Evolutionary conservation across 805 yeast genomes (phyloP), one percentile per base, ranked within the genome.

Genomic region (Candida ponderosae): DNA sequence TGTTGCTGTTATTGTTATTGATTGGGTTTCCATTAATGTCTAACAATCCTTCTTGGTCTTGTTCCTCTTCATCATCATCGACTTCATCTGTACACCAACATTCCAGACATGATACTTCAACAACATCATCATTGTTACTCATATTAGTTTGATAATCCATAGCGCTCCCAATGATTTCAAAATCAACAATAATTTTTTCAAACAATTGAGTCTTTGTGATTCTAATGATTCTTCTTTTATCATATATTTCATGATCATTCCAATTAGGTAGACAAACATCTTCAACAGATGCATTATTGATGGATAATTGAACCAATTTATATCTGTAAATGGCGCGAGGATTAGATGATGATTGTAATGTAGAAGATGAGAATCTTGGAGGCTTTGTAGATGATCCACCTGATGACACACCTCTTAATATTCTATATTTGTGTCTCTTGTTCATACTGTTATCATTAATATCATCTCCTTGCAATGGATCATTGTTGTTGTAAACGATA

Each of bases 91-190:
- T 63, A 34, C 51, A 54, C 1, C 48, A 49, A 42, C 79, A 72
- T 46, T 72, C 72, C 32, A 78, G 58, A 47, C 83, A 78, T 26
- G 79, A 71, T 13, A 78, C 78, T 47, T 78, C 84, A 20, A 74
- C 69, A 19, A 70, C 70, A 37, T 70, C 75, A 36, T 63, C 70
- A 24, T 67, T 73, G 3, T 50, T 45, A 3, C 63, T 62, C 11
- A 56, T 45, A 0, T 67, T 59, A 1, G 63, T 54, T 0, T 70
- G 63, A 40, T 74, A 56, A 39, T 69, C 73, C 30, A 57, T 51
- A 4, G 77, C 79, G 39, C 71, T 51, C 3, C 78, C 78, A 33
- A 74, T 63, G 32, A 76, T 70, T 33, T 66, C 61, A 45, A 78
- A 76, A 28, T 63, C 57, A 16, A 72, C 78, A 20, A 57, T 54